Evolutionary conservation across 2,329 filamentous ascomycete genomes (phyloP).

Genomic region (Aspergillus brunneoviolaceus): DNA sequence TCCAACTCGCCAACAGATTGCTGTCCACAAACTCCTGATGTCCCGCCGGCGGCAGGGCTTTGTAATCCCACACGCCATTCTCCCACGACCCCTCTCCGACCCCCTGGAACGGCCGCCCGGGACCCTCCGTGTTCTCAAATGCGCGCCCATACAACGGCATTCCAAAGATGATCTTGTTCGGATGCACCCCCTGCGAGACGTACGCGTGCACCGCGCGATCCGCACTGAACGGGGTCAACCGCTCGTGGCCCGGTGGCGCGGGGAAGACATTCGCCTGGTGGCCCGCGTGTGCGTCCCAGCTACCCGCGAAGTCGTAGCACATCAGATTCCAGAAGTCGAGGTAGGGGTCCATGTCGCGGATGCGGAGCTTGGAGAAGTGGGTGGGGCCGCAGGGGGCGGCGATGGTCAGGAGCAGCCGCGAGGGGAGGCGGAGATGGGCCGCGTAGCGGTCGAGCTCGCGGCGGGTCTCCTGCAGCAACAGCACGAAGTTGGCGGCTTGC

Average conservation of each 20-base stretch:
- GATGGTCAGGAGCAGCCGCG: constrained; percentile 46
- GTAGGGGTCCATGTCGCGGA: constrained; percentile 47
- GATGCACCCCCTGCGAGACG: constrained; percentile 59
- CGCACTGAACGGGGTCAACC: constrained; percentile 75
- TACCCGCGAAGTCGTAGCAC: constrained; percentile 84
- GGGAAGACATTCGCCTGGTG: constrained; percentile 79
- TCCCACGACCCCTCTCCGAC: constrained; percentile 74
- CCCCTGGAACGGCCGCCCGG: constrained; percentile 67
- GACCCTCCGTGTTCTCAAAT: constrained; percentile 75
- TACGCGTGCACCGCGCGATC: constrained; percentile 70
- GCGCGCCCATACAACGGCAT: constrained; percentile 91
- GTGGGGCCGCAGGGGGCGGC: constrained; percentile 35
- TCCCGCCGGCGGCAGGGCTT: constrained; percentile 48
- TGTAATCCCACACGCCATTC: constrained; percentile 82
- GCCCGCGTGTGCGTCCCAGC: constrained; percentile 70
- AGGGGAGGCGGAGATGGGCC: constrained; percentile 16
- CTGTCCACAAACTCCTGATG: constrained; percentile 49
- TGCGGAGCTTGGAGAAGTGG: constrained; percentile 28
- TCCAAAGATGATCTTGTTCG: constrained; percentile 77
- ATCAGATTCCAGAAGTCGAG: constrained; percentile 62
- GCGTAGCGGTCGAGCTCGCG: constrained; percentile 11
- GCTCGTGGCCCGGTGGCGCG: constrained; percentile 53
- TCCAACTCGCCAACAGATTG: constrained; percentile 67
- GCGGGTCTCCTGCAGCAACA: constrained; percentile 34
- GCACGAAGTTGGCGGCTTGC: constrained; percentile 36